Percentiles rank a stretch among this genome's conserved stretches.
Evolutionary conservation across 495 filamentous ascomycete species (phyloP).

Genomic region (Hyaloscypha finlandica): DNA sequence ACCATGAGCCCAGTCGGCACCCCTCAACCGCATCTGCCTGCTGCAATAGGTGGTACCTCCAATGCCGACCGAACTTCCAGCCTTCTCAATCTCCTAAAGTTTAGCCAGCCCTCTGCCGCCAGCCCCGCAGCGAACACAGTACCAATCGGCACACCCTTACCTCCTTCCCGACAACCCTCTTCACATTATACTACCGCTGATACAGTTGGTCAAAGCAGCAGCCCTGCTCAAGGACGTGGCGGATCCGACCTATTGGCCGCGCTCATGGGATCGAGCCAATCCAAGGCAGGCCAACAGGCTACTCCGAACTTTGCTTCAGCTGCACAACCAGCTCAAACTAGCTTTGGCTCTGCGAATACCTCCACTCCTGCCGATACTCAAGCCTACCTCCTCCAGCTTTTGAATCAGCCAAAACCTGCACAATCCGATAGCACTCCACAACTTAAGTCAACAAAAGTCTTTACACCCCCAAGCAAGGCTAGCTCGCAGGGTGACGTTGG

Average conservation of each 20-base stretch:
- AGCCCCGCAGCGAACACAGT: conserved; percentile 19
- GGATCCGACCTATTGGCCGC: conserved; percentile 51
- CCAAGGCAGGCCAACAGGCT: conserved; percentile 21
- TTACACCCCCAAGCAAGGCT: conserved; percentile 28
- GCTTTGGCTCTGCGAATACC: conserved; percentile 29
- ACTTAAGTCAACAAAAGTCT: conserved; percentile 20
- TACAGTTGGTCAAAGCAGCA: conserved; percentile 5
- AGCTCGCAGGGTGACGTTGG: conserved; percentile 27
- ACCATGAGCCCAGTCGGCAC: conserved; percentile 51
- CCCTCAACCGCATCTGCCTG: conserved; percentile 37
- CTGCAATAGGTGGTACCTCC: conserved; percentile 37
- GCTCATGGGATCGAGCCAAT: conserved; percentile 42
- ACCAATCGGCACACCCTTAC: conserved; percentile 26
- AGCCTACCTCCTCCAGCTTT: conserved; percentile 52
- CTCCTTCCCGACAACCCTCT: conserved; percentile 26
- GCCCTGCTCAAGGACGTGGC: conserved; percentile 8
- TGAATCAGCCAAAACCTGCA: conserved; percentile 55
- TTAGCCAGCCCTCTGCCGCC: conserved; percentile 58
- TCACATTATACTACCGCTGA: conserved; percentile 19
- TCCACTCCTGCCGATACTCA: conserved; percentile 50
- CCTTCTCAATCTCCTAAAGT: conserved; percentile 86
- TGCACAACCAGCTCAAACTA: conserved; percentile 9
- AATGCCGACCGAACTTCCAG: conserved; percentile 64
- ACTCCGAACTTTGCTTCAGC: conserved; percentile 12
- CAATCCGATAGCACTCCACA: conserved; percentile 44